A percentile compares a stretch with the other conserved stretches of the same genome.
Evolutionary conservation across 2,329 filamentous ascomycete species (phyloP).

Genomic region (Ceratocystis huliohia): DNA sequence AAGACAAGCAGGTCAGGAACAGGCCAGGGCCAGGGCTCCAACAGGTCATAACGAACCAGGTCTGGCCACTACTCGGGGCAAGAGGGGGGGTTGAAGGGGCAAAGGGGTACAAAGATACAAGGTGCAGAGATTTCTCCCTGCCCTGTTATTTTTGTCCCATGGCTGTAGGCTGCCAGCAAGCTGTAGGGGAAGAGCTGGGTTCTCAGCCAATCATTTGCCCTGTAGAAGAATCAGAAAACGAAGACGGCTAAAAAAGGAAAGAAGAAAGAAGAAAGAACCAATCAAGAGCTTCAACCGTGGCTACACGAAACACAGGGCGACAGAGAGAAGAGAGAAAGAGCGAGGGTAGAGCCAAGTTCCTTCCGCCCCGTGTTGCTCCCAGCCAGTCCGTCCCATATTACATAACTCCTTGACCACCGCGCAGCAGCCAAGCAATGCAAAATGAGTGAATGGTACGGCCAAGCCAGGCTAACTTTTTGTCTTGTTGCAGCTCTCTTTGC

Average conservation of each 20-base stretch:
- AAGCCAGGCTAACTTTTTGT: neutral
- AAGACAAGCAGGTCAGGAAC: too few species aligned
- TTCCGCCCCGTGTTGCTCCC: neutral
- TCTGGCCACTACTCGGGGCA: neutral
- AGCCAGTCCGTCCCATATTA: neutral
- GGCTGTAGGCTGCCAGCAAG: neutral
- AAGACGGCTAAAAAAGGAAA: neutral
- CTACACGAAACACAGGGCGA: too few species aligned
- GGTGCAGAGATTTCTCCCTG: neutral
- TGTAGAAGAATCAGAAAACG: neutral
- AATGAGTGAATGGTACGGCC: neutral
- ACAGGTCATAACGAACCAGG: neutral
- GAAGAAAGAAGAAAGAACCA: neutral
- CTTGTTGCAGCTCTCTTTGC: neutral
- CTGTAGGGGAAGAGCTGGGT: neutral
- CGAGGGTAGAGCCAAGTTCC: neutral
- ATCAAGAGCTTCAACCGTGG: too few species aligned
- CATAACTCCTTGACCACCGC: neutral
- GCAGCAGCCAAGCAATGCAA: neutral
- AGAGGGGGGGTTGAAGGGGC: neutral
- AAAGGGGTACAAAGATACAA: neutral
- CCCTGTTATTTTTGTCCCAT: neutral
- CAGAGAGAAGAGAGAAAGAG: too few species aligned
- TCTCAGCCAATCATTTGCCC: neutral
- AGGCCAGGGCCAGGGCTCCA: neutral